Evolutionary conservation across 2,329 filamentous ascomycete genomes (phyloP).

Genomic region (Graphilbum sp.): DNA sequence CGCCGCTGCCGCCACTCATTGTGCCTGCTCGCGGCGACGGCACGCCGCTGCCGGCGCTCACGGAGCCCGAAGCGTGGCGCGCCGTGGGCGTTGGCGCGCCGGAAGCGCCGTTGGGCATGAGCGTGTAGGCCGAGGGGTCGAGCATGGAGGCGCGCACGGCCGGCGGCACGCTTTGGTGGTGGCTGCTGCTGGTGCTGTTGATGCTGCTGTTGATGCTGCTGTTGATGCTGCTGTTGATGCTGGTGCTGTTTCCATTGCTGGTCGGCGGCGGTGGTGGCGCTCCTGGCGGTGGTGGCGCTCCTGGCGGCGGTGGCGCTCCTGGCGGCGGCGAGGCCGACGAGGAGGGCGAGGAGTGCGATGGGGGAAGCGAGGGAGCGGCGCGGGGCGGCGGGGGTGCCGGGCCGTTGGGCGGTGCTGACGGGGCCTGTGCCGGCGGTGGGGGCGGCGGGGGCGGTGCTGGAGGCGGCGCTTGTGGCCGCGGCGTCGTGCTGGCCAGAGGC

Average conservation of each 20-base stretch:
- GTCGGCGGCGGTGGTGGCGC: conserved; percentile 17
- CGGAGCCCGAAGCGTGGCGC: conserved; percentile 15
- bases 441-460: conserved; percentile 22
- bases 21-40: conserved; percentile 10
- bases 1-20: conserved; percentile 2
- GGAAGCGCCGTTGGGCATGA: conserved; percentile 50
- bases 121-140: conserved; percentile 61
- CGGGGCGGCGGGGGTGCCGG: conserved; percentile 17
- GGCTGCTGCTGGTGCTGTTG: conserved; percentile 12
- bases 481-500: too few species aligned
- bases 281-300: conserved; percentile 2
- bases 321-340: background rate
- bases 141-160: conserved; percentile 45
- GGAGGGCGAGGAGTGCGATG: conserved; percentile 2
- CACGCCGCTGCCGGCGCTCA: conserved; percentile 5
- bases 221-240: too few species aligned
- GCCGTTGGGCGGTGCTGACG: conserved; percentile 19
- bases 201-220: conserved; percentile 16
- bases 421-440: conserved; percentile 16
- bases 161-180: conserved; percentile 19
- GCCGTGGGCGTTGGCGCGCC: too few species aligned
- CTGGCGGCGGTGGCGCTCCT: conserved; percentile 16
- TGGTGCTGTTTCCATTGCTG: too few species aligned
- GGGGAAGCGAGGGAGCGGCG: conserved; percentile 6
- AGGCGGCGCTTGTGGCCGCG: conserved; percentile 24